Base-by-base conservation (phyloP, 2,329 filamentous ascomycete species). In the Huntiella moniliformis region DNA sequence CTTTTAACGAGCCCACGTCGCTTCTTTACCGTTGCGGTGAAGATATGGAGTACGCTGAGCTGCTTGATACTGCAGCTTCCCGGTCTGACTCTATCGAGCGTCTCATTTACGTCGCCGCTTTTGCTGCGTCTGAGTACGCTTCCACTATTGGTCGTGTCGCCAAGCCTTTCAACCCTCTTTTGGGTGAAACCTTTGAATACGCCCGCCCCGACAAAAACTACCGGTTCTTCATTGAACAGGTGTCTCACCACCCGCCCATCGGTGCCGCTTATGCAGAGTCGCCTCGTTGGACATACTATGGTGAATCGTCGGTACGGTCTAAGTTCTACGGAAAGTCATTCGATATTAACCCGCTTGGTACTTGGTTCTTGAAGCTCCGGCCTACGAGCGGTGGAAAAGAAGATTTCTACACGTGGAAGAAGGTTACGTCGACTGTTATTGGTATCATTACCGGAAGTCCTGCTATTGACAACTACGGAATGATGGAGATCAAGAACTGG, bases 241-340 rank as follows among this genome's bases (percentile, higher is more conserved):
- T 98, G 55, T 92, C 85, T 63, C 91, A 98, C 60, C 91, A 98
- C 62, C 91, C 91, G 28, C 91, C 91, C 0, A 73, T 98, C 55
- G 87, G 91, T 53, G 91, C 92, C 13, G 87, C 86, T 0, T 91
- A 82, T 69, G 88, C 88, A 6, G 91, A 98, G 61, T 81, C 84
- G 4, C 76, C 87, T 11, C 84, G 82, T 55, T 98, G 91, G 91
- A 88, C 88, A 46, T 98, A 98, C 66, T 96, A 82, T 68, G 91
- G 91, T 51, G 91, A 98, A 63, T 93, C 86, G 22, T 81, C 84
- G 7, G 86, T 96, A 50, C 88, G 84, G 62, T 94, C 87, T 37
- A 95, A 94, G 60, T 98, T 98, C 59, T 92, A 94, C 57, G 91
- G 91, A 54, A 93, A 88, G 58, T 94, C 87, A 0, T 96, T 98